phyloP scores from a whole-genome alignment of 116 monocot species.

The Papilionanthe hybrid region DNA sequence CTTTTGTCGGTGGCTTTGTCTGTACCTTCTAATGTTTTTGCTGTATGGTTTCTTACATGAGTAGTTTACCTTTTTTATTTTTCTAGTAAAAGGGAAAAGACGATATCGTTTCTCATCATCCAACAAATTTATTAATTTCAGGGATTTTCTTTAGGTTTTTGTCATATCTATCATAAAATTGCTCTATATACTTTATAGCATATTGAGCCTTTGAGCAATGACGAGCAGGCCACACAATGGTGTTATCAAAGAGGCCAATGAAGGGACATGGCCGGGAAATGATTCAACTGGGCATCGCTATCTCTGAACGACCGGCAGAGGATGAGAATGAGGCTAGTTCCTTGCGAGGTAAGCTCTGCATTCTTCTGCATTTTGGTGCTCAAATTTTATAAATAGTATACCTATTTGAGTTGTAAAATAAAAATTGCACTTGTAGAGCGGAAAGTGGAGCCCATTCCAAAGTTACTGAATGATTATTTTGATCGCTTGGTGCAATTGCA shows the following conservation, averaged over 20 bases:
- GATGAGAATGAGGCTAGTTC: slow-evolving; percentile 38
- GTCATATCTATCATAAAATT: not conserved
- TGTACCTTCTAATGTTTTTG: not conserved
- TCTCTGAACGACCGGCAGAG: slow-evolving; percentile 53
- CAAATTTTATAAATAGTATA: not conserved
- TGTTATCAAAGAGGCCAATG: slow-evolving; percentile 66
- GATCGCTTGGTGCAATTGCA: slow-evolving; percentile 47
- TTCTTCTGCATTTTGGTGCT: not conserved
- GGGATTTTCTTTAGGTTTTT: not conserved
- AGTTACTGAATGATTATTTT: slow-evolving; percentile 45
- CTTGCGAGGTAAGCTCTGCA: slow-evolving; percentile 27
- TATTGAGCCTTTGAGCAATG: not conserved
- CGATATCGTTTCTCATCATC: not conserved
- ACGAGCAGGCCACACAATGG: slow-evolving; percentile 53
- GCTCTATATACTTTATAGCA: not conserved
- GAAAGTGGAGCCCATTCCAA: slow-evolving; percentile 72
- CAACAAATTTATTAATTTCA: not conserved
- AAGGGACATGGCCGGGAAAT: slow-evolving; percentile 79
- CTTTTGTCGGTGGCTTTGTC: not conserved
- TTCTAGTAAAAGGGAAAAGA: not conserved
- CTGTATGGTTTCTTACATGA: not conserved
- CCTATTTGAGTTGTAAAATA: not conserved
- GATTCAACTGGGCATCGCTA: slow-evolving; percentile 71
- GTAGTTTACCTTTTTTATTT: not conserved
- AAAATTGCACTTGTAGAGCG: slow-evolving; percentile 31